Evolutionary conservation across 768 basidiomycete species (phyloP).

Genomic region (Rossbeevera mucosa): DNA sequence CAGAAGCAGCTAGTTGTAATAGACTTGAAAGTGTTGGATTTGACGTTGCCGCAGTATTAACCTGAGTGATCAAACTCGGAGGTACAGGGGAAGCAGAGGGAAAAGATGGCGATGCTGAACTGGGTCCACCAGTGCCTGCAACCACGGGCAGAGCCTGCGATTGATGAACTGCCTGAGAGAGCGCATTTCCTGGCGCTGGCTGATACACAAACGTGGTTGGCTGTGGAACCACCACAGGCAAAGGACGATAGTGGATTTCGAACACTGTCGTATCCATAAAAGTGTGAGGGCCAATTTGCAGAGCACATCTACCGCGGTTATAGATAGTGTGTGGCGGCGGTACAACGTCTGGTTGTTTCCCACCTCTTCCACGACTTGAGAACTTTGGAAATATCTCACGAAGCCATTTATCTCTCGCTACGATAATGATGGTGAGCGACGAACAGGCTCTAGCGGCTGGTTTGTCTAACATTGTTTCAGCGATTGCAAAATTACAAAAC

Average conservation of each 20-base stretch:
- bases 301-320: slow-evolving; percentile 60
- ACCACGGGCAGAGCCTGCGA: slow-evolving; percentile 19
- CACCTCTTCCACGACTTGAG: slow-evolving; percentile 57
- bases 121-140: slow-evolving; percentile 28
- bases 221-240: slow-evolving; percentile 21
- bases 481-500: slow-evolving; percentile 60
- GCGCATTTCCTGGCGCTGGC: slow-evolving; percentile 17
- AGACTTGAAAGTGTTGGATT: slow-evolving; percentile 67
- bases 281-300: slow-evolving; percentile 71
- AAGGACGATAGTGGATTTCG: slow-evolving; percentile 64
- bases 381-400: slow-evolving; percentile 63
- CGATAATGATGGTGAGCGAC: slow-evolving; percentile 13
- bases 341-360: slow-evolving; percentile 47
- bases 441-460: slow-evolving; percentile 9
- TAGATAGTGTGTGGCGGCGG: slow-evolving; percentile 67
- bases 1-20: slow-evolving; percentile 59
- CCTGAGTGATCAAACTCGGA: slow-evolving; percentile 54
- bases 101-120: slow-evolving; percentile 44
- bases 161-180: slow-evolving; percentile 30
- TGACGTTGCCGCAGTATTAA: slow-evolving; percentile 59
- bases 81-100: slow-evolving; percentile 47
- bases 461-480: slow-evolving; percentile 58
- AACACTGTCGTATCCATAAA: slow-evolving; percentile 67
- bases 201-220: slow-evolving; percentile 27
- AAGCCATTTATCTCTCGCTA: slow-evolving; percentile 73